Conservation (phyloP, 2,329 filamentous ascomycete genomes). For the Colletotrichum aenigma region DNA sequence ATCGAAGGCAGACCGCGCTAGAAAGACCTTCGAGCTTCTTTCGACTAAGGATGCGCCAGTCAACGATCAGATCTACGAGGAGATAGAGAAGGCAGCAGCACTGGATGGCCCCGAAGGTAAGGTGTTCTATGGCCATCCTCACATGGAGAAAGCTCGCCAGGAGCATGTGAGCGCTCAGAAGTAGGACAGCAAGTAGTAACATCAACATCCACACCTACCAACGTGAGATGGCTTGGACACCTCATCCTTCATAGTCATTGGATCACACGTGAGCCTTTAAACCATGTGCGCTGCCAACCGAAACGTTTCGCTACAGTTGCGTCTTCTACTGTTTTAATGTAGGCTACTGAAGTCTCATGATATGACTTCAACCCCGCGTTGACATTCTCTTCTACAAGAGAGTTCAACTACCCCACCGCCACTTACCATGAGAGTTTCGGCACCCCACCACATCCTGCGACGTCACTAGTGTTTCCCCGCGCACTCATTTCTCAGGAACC, state of each 20-base stretch:
- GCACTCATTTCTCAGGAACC: background rate
- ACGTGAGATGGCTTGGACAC: no score
- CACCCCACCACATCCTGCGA: background rate
- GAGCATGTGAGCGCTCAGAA: background rate
- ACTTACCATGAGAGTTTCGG: background rate
- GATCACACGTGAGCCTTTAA: background rate
- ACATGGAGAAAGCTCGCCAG: background rate
- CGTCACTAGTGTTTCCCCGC: background rate
- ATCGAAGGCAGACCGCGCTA: background rate
- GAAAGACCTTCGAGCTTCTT: background rate
- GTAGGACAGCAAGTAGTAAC: background rate
- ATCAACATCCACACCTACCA: background rate
- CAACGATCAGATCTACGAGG: background rate
- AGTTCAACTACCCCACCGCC: background rate
- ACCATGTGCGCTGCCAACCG: background rate
- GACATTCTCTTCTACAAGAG: background rate
- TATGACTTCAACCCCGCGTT: background rate
- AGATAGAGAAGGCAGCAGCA: background rate
- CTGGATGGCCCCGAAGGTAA: background rate
- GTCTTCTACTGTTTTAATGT: background rate
- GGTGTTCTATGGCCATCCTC: background rate
- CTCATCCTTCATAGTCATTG: background rate
- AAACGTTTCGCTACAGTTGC: background rate
- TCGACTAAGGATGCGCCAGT: background rate
- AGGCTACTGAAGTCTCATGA: background rate